Percentiles rank a stretch among this genome's conserved stretches.
phyloP scores from a whole-genome alignment of 257 asterid genomes.

The Scutellaria galericulata region DNA sequence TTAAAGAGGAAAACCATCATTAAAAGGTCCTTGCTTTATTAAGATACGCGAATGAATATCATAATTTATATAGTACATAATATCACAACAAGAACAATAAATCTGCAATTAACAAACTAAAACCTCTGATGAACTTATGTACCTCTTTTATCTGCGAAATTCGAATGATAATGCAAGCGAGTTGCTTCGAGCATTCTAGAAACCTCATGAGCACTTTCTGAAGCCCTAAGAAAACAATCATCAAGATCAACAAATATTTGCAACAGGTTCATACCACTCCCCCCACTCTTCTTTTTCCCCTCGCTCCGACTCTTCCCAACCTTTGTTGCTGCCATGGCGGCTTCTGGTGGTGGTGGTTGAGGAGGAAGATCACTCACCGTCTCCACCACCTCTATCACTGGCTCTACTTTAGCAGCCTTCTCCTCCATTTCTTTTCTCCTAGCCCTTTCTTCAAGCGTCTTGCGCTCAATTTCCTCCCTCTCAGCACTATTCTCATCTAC shows the following conservation, averaged over 20 bases:
- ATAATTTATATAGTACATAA: conserved; percentile 10
- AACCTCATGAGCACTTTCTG: conserved; percentile 90
- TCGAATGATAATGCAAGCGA: conserved; percentile 94
- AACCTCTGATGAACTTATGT: conserved; percentile 4
- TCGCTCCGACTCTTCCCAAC: conserved; percentile 70
- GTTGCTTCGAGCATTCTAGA: conserved; percentile 94
- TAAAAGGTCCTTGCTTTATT: conserved; percentile 21
- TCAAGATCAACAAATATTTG: conserved; percentile 76
- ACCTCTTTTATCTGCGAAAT: conserved; percentile 93
- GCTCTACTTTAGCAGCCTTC: conserved; percentile 52
- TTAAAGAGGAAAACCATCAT: background rate
- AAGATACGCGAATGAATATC: conserved; percentile 1
- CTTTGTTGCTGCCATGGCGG: conserved; percentile 46
- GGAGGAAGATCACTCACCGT: conserved; percentile 58
- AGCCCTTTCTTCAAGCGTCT: conserved; percentile 58
- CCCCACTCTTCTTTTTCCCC: conserved; percentile 57
- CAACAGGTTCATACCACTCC: conserved; percentile 48
- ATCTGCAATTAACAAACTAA: conserved; percentile 9
- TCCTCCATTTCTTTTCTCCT: conserved; percentile 50
- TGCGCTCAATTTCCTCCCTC: conserved; percentile 63
- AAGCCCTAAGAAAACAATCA: conserved; percentile 91
- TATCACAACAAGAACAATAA: conserved; percentile 14
- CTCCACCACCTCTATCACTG: conserved; percentile 51
- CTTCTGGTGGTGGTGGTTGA: conserved; percentile 68
- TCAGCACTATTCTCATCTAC: conserved; percentile 59